These are phyloP conservation scores for Hemileia vastatrix DNA, from an alignment of 1,284 basidiomycete genomes.

Conservation along the genomic window DNA sequence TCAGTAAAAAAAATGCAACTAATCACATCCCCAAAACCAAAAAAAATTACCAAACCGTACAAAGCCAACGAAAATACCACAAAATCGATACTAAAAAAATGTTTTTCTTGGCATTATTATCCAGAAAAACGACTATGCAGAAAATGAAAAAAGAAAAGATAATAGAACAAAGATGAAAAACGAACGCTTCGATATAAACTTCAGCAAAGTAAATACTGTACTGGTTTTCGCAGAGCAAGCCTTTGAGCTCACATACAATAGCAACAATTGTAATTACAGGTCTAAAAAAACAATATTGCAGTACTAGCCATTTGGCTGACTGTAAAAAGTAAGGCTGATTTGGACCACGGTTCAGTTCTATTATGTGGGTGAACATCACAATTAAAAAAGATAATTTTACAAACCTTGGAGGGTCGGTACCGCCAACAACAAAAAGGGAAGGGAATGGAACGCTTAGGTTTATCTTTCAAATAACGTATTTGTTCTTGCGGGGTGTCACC, in stretches of 20 bases:
- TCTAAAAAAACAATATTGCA: slow-evolving; percentile 19
- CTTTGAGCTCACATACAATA: slow-evolving; percentile 11
- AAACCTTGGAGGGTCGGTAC: slow-evolving; percentile 19
- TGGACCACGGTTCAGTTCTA: not conserved
- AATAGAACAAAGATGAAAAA: not conserved
- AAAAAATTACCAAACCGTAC: slow-evolving; percentile 42
- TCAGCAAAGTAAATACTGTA: slow-evolving; percentile 19
- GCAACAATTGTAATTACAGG: slow-evolving; percentile 16
- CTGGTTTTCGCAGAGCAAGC: slow-evolving; percentile 5
- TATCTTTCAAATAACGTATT: not conserved
- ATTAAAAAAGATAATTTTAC: not conserved
- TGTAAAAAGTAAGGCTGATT: slow-evolving; percentile 17
- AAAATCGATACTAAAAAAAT: slow-evolving; percentile 12
- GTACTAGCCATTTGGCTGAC: slow-evolving; percentile 16
- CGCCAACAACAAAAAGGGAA: slow-evolving; percentile 22
- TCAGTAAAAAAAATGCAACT: not conserved
- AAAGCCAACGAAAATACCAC: slow-evolving; percentile 19
- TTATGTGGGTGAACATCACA: not conserved
- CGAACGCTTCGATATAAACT: slow-evolving; percentile 21
- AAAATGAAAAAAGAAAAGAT: not conserved
- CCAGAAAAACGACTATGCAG: not conserved
- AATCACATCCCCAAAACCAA: not conserved
- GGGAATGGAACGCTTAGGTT: slow-evolving; percentile 13
- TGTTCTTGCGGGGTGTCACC: slow-evolving; percentile 9
- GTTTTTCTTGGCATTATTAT: no score